Percentiles rank a stretch among this genome's conserved stretches.
These are phyloP conservation scores for Zarea fungicola DNA, from an alignment of 2,329 filamentous ascomycete genomes.

Conservation along the genomic window DNA sequence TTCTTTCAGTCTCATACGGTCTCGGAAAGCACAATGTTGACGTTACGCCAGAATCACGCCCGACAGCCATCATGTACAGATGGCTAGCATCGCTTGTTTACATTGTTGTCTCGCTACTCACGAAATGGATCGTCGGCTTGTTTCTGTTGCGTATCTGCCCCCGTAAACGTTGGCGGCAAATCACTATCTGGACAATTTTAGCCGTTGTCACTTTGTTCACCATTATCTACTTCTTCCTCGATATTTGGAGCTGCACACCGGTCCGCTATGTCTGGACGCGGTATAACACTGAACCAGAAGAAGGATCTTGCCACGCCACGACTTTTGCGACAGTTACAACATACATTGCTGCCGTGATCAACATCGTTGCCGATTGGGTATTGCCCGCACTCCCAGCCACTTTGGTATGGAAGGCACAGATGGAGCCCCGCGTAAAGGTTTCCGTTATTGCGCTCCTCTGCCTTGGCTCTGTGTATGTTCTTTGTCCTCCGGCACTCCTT, in stretches of 20 bases:
- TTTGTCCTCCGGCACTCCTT: slow-evolving; percentile 7
- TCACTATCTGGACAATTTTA: slow-evolving; percentile 29
- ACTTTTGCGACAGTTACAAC: slow-evolving; percentile 1
- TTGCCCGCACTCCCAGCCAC: not conserved
- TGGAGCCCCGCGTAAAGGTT: not conserved
- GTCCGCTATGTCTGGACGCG: slow-evolving; percentile 33
- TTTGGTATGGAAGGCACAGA: slow-evolving; percentile 1
- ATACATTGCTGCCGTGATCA: not conserved
- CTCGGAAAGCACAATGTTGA: not conserved
- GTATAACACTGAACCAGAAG: slow-evolving; percentile 20
- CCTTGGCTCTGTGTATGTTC: slow-evolving; percentile 34
- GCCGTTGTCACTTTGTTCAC: slow-evolving; percentile 27
- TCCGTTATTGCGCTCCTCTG: slow-evolving; percentile 18
- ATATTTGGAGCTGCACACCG: slow-evolving; percentile 34
- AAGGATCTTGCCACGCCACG: not conserved
- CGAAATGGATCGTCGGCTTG: slow-evolving; percentile 35
- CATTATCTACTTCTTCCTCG: slow-evolving; percentile 31
- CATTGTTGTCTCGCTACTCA: slow-evolving; percentile 31
- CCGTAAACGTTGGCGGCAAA: slow-evolving; percentile 25
- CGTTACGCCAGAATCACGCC: not conserved
- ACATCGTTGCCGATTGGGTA: slow-evolving; percentile 3
- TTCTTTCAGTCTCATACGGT: not conserved
- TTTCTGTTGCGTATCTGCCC: slow-evolving; percentile 35
- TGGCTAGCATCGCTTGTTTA: slow-evolving; percentile 35
- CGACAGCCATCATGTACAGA: slow-evolving; percentile 16